Evolutionary conservation across 1,284 basidiomycete species (phyloP).

Genomic region (Ceratobasidium sp.): DNA sequence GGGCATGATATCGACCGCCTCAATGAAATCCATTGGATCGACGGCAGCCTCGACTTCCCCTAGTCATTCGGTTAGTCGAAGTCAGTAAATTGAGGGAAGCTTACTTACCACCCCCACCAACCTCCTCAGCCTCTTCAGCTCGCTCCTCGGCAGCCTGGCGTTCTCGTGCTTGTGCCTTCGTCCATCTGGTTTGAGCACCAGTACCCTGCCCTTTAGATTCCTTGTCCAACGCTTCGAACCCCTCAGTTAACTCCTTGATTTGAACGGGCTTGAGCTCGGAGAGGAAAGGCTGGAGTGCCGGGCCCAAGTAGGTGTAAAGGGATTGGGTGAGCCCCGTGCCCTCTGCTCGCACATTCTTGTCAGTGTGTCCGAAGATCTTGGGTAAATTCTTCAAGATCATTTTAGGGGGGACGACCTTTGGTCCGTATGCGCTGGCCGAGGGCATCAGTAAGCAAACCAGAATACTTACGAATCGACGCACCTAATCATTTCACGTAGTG

Average conservation of each 20-base stretch:
- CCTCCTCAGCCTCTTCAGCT: conserved; percentile 54
- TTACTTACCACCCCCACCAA: conserved; percentile 50
- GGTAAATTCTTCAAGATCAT: conserved; percentile 84
- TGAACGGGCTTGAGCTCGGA: conserved; percentile 98
- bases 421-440: conserved; percentile 74
- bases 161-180: conserved; percentile 78
- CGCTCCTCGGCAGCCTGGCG: conserved; percentile 59
- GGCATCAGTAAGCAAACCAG: not conserved
- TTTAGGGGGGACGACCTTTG: conserved; percentile 71
- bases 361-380: conserved; percentile 93
- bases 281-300: conserved; percentile 84
- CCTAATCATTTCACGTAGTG: conserved; percentile 79
- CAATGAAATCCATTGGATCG: conserved; percentile 83
- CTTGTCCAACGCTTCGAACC: conserved; percentile 83
- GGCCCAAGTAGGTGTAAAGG: conserved; percentile 88
- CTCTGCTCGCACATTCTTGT: conserved; percentile 95
- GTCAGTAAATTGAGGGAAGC: conserved; percentile 7
- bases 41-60: conserved; percentile 54
- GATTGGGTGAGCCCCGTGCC: conserved; percentile 77
- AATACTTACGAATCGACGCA: conserved; percentile 48
- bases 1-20: conserved; percentile 78
- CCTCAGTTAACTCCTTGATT: conserved; percentile 91
- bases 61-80: conserved; percentile 29
- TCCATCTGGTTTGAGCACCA: conserved; percentile 78
- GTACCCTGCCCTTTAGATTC: conserved; percentile 82